Evolutionary conservation across 2,329 filamentous ascomycete species (phyloP).

Genomic region (Huntiella decipiens): DNA sequence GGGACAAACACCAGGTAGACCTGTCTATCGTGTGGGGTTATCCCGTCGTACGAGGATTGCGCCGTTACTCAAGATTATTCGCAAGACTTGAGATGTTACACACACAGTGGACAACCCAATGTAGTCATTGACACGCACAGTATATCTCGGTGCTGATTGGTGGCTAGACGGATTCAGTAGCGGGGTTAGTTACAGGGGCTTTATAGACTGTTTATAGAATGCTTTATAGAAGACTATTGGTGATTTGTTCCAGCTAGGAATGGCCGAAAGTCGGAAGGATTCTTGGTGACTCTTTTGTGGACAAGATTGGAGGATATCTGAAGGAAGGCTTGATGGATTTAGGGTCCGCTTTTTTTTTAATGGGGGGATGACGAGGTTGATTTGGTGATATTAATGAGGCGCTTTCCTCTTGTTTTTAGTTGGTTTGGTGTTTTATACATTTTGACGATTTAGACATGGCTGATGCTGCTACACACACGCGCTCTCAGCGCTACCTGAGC

Average conservation of each 20-base stretch:
- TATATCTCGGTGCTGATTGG: not conserved
- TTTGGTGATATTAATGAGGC: not conserved
- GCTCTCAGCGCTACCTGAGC: constrained; percentile 31
- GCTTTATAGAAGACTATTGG: too few relatives aligned
- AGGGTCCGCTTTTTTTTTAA: not conserved
- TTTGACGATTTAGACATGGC: constrained; percentile 19
- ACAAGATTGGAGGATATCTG: not conserved
- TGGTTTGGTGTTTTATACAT: not conserved
- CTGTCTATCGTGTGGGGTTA: constrained; percentile 30
- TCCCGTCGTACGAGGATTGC: constrained; percentile 32
- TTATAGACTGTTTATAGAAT: too few relatives aligned
- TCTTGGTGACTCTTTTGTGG: constrained; percentile 4
- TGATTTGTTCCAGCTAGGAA: not conserved
- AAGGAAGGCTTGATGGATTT: not conserved
- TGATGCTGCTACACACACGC: constrained; percentile 22
- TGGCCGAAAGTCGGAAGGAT: constrained; percentile 9
- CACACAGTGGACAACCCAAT: not conserved
- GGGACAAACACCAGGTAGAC: constrained; percentile 14
- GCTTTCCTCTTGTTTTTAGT: not conserved
- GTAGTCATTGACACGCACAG: not conserved
- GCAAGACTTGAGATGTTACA: constrained; percentile 18
- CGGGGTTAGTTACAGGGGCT: too few relatives aligned
- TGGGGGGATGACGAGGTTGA: not conserved
- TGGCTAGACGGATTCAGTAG: too few relatives aligned
- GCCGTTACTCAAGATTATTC: constrained; percentile 30